phyloP scores from a whole-genome alignment of 1,139 yeast species.

The Geotrichum restrictum region DNA sequence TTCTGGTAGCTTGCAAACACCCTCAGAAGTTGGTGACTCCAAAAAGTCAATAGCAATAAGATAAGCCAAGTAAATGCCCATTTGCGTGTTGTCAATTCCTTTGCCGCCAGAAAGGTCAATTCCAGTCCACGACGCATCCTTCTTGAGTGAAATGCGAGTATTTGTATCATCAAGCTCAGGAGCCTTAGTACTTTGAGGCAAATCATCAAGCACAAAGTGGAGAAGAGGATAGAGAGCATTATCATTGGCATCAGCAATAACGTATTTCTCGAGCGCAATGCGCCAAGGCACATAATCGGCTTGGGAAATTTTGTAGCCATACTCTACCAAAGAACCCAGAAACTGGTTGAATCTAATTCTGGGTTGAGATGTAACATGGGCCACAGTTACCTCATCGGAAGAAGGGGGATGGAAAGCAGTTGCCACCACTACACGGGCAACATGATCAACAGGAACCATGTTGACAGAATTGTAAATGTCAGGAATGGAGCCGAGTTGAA shows the following conservation, averaged over 20 bases:
- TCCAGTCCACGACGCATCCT: conserved; percentile 62
- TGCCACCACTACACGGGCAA: conserved; percentile 85
- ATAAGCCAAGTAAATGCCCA: conserved; percentile 77
- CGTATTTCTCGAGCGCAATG: conserved; percentile 65
- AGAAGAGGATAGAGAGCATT: conserved; percentile 88
- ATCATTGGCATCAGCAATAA: conserved; percentile 64
- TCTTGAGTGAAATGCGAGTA: conserved; percentile 59
- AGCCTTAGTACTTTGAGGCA: conserved; percentile 87
- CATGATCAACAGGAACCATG: conserved; percentile 98
- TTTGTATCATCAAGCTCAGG: conserved; percentile 90
- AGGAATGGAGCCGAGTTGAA: conserved; percentile 81
- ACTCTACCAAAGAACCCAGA: conserved; percentile 57
- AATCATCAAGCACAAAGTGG: conserved; percentile 88
- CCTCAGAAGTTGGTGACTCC: conserved; percentile 51
- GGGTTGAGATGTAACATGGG: conserved; percentile 97
- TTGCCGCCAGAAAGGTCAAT: conserved; percentile 62
- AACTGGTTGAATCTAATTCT: conserved; percentile 75
- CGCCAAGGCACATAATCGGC: conserved; percentile 79
- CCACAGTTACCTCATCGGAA: conserved; percentile 55
- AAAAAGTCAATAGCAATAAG: conserved; percentile 75
- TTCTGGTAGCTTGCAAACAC: conserved; percentile 52
- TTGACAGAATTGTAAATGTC: conserved; percentile 83
- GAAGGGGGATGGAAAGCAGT: conserved; percentile 74
- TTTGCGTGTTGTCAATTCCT: conserved; percentile 63
- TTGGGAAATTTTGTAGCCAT: conserved; percentile 65